phyloP scores from a whole-genome alignment of 164 flowering plant genomes.

The Malania oleifera region DNA sequence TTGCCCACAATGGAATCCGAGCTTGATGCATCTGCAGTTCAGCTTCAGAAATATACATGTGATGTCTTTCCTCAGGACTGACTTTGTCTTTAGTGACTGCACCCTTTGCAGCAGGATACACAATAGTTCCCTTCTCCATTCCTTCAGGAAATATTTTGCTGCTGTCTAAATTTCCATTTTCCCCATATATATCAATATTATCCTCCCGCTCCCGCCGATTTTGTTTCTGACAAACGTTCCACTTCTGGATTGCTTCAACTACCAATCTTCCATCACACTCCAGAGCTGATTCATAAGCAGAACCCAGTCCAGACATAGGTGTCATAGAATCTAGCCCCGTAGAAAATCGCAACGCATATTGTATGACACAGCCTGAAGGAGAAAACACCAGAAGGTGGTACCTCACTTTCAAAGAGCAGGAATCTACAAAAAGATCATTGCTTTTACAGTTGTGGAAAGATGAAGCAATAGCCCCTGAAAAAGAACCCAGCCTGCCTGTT shows the following conservation, averaged over 20 bases:
- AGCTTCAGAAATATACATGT: slow-evolving; percentile 66
- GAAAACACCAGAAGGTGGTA: slow-evolving; percentile 66
- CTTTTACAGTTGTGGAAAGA: slow-evolving; percentile 54
- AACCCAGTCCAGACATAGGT: slow-evolving; percentile 24
- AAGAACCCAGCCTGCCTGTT: slow-evolving; percentile 45
- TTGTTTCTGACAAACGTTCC: slow-evolving; percentile 70
- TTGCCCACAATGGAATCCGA: slow-evolving; percentile 58
- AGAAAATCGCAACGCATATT: slow-evolving; percentile 45
- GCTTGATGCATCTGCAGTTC: slow-evolving; percentile 68
- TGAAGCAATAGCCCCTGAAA: slow-evolving; percentile 65
- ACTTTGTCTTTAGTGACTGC: slow-evolving; percentile 22
- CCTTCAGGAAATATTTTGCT: slow-evolving; percentile 42
- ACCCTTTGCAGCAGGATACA: slow-evolving; percentile 18
- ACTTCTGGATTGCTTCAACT: slow-evolving; percentile 70
- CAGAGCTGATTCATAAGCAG: slow-evolving; percentile 28
- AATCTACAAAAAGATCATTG: slow-evolving; percentile 16
- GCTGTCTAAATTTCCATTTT: slow-evolving; percentile 41
- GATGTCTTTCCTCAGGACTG: slow-evolving; percentile 43
- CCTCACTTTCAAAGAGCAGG: slow-evolving; percentile 29
- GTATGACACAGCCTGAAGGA: slow-evolving; percentile 63
- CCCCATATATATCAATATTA: slow-evolving; percentile 64
- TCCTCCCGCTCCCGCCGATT: slow-evolving; percentile 52
- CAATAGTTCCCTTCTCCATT: slow-evolving; percentile 15
- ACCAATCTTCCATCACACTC: slow-evolving; percentile 48
- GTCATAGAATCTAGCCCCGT: slow-evolving; percentile 26